Percentiles rank a stretch among this genome's conserved stretches.
Evolutionary conservation across 2,329 filamentous ascomycete species (phyloP).

Genomic region (Ophidiomyces ophidiicola): DNA sequence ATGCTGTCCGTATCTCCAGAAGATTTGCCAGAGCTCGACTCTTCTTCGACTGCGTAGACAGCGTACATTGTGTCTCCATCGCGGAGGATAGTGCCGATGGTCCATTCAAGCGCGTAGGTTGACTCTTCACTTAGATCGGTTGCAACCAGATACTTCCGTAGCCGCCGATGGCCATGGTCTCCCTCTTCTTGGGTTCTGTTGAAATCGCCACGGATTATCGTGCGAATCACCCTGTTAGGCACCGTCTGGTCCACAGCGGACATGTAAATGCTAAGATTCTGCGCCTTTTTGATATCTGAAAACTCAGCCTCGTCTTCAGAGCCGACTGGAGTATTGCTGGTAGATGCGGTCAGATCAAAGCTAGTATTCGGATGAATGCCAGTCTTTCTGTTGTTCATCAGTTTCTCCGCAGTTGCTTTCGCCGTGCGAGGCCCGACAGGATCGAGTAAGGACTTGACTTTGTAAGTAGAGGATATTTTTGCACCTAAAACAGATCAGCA

Average conservation of each 20-base stretch:
- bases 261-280: conserved; percentile 68
- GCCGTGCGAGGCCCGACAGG: conserved; percentile 45
- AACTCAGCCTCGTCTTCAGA: conserved; percentile 80
- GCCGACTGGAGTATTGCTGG: conserved; percentile 51
- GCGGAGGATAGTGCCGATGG: conserved; percentile 83
- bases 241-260: conserved; percentile 63
- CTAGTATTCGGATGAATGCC: conserved; percentile 70
- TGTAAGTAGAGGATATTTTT: conserved; percentile 43
- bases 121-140: conserved; percentile 91
- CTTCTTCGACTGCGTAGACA: conserved; percentile 88
- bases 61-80: conserved; percentile 90
- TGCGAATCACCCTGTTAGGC: conserved; percentile 70
- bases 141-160: conserved; percentile 88
- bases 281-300: conserved; percentile 74
- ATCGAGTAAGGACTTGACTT: conserved; percentile 55
- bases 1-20: conserved; percentile 31
- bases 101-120: conserved; percentile 92
- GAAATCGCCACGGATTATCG: conserved; percentile 83
- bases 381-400: conserved; percentile 32
- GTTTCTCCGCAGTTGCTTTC: conserved; percentile 49
- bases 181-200: conserved; percentile 61
- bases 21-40: conserved; percentile 38
- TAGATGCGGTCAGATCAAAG: conserved; percentile 59
- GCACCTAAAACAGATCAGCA: conserved; percentile 33
- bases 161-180: conserved; percentile 62